phyloP scores from a whole-genome alignment of 805 yeast genomes.

The Suhomyces faveliae region DNA sequence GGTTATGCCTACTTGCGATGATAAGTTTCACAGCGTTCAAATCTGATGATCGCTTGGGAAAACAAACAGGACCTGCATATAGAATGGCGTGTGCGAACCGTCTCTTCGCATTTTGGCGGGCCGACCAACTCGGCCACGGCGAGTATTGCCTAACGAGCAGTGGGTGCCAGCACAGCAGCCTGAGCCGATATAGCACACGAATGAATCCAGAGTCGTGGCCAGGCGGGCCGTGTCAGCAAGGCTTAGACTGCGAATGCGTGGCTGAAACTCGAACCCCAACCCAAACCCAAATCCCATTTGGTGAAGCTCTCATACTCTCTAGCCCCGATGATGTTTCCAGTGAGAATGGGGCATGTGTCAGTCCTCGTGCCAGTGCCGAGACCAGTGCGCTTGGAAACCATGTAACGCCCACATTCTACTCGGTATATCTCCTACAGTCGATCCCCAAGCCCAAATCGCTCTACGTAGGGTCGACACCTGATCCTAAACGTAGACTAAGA shows the following conservation, averaged over 20 bases:
- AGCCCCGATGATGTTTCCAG: no score
- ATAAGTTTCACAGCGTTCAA: neutral
- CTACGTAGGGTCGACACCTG: slow-evolving; percentile 82
- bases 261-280: no score
- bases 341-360: no score
- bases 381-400: slow-evolving; percentile 3
- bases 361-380: no score
- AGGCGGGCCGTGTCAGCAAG: no score
- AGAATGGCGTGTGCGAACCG: neutral
- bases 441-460: slow-evolving; percentile 54
- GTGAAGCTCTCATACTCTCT: no score
- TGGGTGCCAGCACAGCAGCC: neutral
- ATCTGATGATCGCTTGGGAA: neutral
- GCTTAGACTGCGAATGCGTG: no score
- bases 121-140: no score
- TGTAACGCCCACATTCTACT: slow-evolving; percentile 47
- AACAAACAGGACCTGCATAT: neutral
- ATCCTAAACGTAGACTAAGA: slow-evolving; percentile 62
- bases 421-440: slow-evolving; percentile 70
- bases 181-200: no score
- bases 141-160: neutral
- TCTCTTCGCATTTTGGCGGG: neutral
- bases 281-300: no score
- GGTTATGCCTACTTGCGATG: neutral
- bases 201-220: no score